Base-by-base conservation (phyloP, 2,329 filamentous ascomycete species). In the Talaromyces sp. region DNA sequence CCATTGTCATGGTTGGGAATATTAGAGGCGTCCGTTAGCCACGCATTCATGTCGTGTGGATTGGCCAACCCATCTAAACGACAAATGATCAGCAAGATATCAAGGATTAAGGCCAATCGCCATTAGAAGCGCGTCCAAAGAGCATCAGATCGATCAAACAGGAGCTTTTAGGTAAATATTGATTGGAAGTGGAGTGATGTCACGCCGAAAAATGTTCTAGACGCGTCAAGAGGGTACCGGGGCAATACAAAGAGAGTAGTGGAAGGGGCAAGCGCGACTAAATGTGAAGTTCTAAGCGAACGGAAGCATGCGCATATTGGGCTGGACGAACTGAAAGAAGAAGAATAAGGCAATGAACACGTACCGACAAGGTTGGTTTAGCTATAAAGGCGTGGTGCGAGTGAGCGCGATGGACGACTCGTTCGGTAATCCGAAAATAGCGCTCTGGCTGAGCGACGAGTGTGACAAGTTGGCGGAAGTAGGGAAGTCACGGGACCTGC, bases 21-120 rank as follows among this genome's bases (percentile, higher is more conserved):
- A 69, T 77, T 77, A 73, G 79, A 78, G 75, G 77, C 76, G 75
- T 83, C 81, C 75, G 77, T 74, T 71, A 80, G 79, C 81, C 81
- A 83, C 75, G 78, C 79, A 79, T 82, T 83, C 81, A 83, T 83
- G 75, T 80, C 80, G 80, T 77, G 74, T 71, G 72, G 71, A 74
- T 75, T 73, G 75, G 73, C 75, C 75, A 78, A 79, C 80, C 80
- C 80, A 82, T 82, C 79, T 81, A 74, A 31, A 59, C 22, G 68
- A 69, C 70, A 64, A 63, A 67, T 70, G 65, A 74, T 74, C 69
- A 73, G 69, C 68, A 70, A 69, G 49, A 47, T 63, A 66, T 65
- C 35, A 50, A 60, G 45, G 56, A 57, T 56, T 63, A 35, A 50
- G 49, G 59, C 57, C 58, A 59, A 58, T 45, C 25, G 57, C 66